Base-by-base conservation (phyloP, 2,329 filamentous ascomycete species). In the Microdochium paspali region DNA sequence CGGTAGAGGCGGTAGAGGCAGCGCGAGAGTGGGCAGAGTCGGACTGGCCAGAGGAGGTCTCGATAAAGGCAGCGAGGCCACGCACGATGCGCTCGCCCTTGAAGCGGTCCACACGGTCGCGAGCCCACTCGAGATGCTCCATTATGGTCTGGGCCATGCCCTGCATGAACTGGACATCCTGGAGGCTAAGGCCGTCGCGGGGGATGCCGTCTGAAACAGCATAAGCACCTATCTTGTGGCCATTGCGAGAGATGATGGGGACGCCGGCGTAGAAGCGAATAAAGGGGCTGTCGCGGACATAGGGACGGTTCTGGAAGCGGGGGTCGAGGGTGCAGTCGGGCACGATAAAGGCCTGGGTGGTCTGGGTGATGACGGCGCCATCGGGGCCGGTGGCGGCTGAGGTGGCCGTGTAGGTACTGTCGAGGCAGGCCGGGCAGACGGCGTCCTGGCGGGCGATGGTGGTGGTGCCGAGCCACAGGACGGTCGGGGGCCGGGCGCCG, bases 111-210 rank as follows among this genome's bases (percentile, higher is more conserved):
- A 69, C 74, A 46, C 64, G 72, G 51, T 67, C 70, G 52, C 71
- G 69, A 42, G 66, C 76, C 66, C 69, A 75, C 61, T 81, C 79
- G 9, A 86, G 60, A 49, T 84, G 80, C 31, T 80, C 73, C 65
- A 81, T 79, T 4, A 80, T 68, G 3, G 78, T 74, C 18, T 65
- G 64, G 0, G 73, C 67, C 61, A 84, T 69, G 35, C 79, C 78
- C 40, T 73, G 69, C 58, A 85, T 64, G 44, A 79, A 81, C 21
- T 70, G 66, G 2, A 74, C 51, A 45, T 80, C 73, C 9, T 67
- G 66, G 0, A 66, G 56, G 10, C 63, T 64, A 18, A 85, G 56
- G 0, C 72, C 74, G 39, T 73, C 55, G 13, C 77, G 73, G 0
- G 76, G 72, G n/a, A 68, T 67, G 40, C 76, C 72, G 53, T 84